Percentiles rank a stretch among this genome's conserved stretches.
phyloP scores from a whole-genome alignment of 164 flowering plant species.

The Aristolochia contorta region DNA sequence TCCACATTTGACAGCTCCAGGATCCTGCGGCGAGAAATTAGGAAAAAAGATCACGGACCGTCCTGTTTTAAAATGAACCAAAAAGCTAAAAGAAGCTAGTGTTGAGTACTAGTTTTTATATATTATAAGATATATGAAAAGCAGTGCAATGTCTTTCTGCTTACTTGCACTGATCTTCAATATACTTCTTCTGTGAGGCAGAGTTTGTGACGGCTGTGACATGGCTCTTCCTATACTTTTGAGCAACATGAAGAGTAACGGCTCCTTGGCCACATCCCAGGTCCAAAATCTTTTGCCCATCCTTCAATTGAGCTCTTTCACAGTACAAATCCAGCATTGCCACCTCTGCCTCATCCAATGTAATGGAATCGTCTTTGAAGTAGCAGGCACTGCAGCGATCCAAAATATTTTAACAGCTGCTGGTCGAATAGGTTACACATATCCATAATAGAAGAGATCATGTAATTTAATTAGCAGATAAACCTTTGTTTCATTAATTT shows the following conservation, averaged over 20 bases:
- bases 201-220: conserved; percentile 1
- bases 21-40: conserved; percentile 23
- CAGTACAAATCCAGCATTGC: conserved; percentile 13
- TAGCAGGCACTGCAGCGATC: neutral
- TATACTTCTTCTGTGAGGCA: neutral
- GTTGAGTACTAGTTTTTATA: too few species aligned
- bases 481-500: neutral
- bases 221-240: conserved; percentile 6
- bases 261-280: conserved; percentile 12
- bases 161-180: neutral
- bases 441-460: too few species aligned
- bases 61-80: too few species aligned
- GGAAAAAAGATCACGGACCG: neutral
- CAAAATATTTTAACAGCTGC: neutral
- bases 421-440: too few species aligned
- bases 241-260: conserved; percentile 5
- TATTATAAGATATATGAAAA: too few species aligned
- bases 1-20: conserved; percentile 59
- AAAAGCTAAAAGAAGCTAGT: neutral
- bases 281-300: conserved; percentile 8
- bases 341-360: conserved; percentile 10
- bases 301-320: conserved; percentile 7
- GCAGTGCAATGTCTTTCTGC: too few species aligned
- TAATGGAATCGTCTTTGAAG: conserved; percentile 6
- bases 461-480: neutral